Conservation (phyloP, 371 early-diverging fungal species). For the Quaeritorhiza haematococci region DNA sequence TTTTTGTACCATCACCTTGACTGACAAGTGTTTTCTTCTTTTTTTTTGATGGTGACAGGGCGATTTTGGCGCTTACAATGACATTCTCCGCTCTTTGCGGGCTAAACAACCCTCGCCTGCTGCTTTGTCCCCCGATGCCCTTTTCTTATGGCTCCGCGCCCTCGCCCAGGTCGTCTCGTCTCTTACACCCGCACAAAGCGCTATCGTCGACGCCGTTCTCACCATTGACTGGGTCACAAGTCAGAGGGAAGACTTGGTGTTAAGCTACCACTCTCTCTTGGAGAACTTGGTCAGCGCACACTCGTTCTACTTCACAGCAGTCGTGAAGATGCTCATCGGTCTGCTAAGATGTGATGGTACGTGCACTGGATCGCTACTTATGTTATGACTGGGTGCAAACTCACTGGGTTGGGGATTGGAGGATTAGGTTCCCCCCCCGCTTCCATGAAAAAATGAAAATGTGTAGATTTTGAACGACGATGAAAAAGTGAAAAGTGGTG, state of each 20-base stretch:
- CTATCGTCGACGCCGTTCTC: conserved; percentile 68
- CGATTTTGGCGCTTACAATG: not conserved
- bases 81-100: not conserved
- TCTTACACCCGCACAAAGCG: conserved; percentile 47
- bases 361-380: not conserved
- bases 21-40: not conserved
- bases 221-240: conserved; percentile 57
- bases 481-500: too few species aligned
- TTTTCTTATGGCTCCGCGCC: conserved; percentile 26
- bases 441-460: too few species aligned
- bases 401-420: conserved; percentile 5
- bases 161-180: conserved; percentile 48
- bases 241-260: conserved; percentile 45
- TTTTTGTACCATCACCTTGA: not conserved
- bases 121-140: not conserved
- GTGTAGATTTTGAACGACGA: too few species aligned
- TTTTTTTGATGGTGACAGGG: not conserved
- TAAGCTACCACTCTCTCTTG: conserved; percentile 64
- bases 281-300: conserved; percentile 83
- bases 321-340: conserved; percentile 57
- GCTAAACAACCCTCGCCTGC: not conserved
- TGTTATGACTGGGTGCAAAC: conserved; percentile 3
- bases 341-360: conserved; percentile 58
- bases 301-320: conserved; percentile 66
- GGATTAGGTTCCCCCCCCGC: conserved; percentile 3